Evolutionary conservation across 306 rosid species (phyloP).

Genomic region (Amphicarpaea edgeworthii): DNA sequence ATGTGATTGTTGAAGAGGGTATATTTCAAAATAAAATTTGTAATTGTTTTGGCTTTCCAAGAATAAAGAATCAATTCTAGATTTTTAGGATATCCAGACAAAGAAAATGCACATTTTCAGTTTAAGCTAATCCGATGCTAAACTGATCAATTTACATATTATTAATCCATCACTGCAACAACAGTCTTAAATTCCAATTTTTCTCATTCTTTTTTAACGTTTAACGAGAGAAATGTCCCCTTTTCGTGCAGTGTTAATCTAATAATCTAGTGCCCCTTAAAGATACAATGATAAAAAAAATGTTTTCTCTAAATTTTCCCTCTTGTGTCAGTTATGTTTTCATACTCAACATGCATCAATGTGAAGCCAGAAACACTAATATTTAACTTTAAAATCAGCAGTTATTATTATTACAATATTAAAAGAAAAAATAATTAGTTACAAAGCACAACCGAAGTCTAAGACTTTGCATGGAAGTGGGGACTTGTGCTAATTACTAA

Average conservation of each 20-base stretch:
- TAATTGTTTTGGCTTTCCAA: too few species aligned
- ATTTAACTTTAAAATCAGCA: neutral
- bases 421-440: neutral
- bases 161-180: neutral
- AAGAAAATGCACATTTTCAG: neutral
- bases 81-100: neutral
- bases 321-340: constrained; percentile 14
- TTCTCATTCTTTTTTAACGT: neutral
- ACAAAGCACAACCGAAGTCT: neutral
- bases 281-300: neutral
- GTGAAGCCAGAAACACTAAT: neutral
- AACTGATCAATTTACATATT: neutral
- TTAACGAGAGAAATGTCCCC: neutral
- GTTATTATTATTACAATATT: neutral
- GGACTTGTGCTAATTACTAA: neutral
- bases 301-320: neutral
- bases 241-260: neutral
- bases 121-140: neutral
- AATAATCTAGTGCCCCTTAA: neutral
- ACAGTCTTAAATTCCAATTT: neutral
- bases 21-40: too few species aligned
- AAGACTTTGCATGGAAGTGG: neutral
- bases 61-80: neutral
- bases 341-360: neutral
- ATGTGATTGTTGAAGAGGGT: too few species aligned